Evolutionary conservation across 139 green algal species (phyloP), one percentile per base, ranked within the genome.

Genomic region (Chara braunii): DNA sequence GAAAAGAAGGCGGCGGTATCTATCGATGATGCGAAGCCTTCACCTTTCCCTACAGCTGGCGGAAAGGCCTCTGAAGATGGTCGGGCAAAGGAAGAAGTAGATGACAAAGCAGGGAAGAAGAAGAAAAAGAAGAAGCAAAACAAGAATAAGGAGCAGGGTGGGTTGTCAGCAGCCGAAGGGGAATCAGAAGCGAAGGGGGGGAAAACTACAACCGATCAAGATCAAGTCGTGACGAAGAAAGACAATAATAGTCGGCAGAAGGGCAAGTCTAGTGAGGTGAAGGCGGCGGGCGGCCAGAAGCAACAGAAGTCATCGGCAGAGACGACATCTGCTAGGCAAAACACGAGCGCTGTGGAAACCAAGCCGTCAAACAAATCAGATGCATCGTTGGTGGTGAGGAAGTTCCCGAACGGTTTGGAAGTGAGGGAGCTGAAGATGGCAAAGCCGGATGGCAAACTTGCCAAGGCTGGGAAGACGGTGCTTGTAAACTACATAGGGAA

Each of bases 381-480:
- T 33, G 5, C 53, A 68, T 12, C 45, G 29, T 22, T 51, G 37
- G 40, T 33, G 43, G 77, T 79, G 30, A 58, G 48, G 18, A 55
- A 30, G 32, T 77, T 61, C 51, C 58, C 67, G 12, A 77, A 77
- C 14, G 68, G 68, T 1, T 90, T 95, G 75, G 65, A 86, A 58
- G 77, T 95, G 4, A 78, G 93, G 55, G 73, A 87, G 7, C 26
- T 90, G 53, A 64, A 45, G 11, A 24, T 70, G 44, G 60, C 48
- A 22, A 70, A 70, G 31, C 64, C 85, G 0, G 75, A 82, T 50
- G 89, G 80, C 66, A 94, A 93, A 79, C 65, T 90, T 50, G 85
- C 86, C 37, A 89, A 87, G 77, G 29, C 48, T 0, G 86, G 87
- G 22, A 87, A 87, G 73, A 81, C 60, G 51, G 77, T 85, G 37